A percentile compares a stretch with the other conserved stretches of the same genome.
These are phyloP conservation scores for Stagonosporopsis chrysanthemi DNA, from an alignment of 2,329 filamentous ascomycete species.

Conservation along the genomic window DNA sequence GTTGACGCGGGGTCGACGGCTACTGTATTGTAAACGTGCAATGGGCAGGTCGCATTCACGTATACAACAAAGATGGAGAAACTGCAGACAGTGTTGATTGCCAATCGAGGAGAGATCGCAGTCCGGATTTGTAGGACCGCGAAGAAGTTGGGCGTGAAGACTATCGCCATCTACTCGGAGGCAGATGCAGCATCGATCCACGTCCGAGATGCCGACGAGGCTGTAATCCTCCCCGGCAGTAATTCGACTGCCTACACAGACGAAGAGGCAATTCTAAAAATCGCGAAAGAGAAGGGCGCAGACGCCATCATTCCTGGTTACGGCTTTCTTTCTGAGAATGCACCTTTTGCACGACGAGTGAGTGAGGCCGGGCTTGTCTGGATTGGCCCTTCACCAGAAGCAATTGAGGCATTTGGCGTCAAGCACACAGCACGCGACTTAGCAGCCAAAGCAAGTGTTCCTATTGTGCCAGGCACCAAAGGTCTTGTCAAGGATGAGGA, in stretches of 20 bases:
- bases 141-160: slow-evolving; percentile 58
- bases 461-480: slow-evolving; percentile 63
- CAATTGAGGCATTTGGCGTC: slow-evolving; percentile 64
- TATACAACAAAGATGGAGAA: slow-evolving; percentile 48
- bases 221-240: slow-evolving; percentile 58
- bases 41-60: slow-evolving; percentile 1
- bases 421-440: slow-evolving; percentile 66
- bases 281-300: slow-evolving; percentile 59
- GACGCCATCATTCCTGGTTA: slow-evolving; percentile 72
- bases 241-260: slow-evolving; percentile 61
- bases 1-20: slow-evolving; percentile 13
- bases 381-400: slow-evolving; percentile 63
- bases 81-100: slow-evolving; percentile 62
- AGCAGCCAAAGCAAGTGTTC: slow-evolving; percentile 61
- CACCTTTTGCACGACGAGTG: slow-evolving; percentile 65
- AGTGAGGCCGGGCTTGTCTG: slow-evolving; percentile 64
- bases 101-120: slow-evolving; percentile 68
- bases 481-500: slow-evolving; percentile 58
- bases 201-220: slow-evolving; percentile 62
- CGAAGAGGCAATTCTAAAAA: slow-evolving; percentile 56
- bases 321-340: slow-evolving; percentile 71
- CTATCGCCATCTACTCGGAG: slow-evolving; percentile 65
- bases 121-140: slow-evolving; percentile 61
- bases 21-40: not conserved
- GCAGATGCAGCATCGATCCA: slow-evolving; percentile 62